Evolutionary conservation across 768 basidiomycete genomes (phyloP), one percentile per base, ranked within the genome.

Genomic region (Serendipita sp.): DNA sequence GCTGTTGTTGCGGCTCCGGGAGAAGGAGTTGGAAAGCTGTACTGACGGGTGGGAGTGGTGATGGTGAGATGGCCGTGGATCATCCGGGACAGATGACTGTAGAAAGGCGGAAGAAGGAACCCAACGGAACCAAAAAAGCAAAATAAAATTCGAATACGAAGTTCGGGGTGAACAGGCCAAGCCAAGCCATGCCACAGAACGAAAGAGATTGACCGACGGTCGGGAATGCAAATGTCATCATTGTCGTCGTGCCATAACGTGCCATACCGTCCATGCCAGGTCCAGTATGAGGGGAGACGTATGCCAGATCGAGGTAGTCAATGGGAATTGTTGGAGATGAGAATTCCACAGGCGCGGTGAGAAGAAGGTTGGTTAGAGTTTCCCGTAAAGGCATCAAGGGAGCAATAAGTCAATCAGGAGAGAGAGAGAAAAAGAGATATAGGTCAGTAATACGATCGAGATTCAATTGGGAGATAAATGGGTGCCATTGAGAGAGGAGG

Each of bases 241-340:
- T 23, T 23, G 23, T 23, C 23, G 23, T 23, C 23, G 23, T 23
- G 23, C 23, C 23, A 23, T 23, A 23, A 23, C 23, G 23, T 23
- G 23, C 23, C 23, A 23, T 23, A 23, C 23, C 23, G 23, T 23
- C 23, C 23, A 23, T 23, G 23, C 23, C 23, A 23, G 23, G 23
- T 23, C 23, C 23, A 23, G 77, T 70, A 73, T 75, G 15, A 67
- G 62, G 37, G 33, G 18, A 23, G 65, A 37, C 44, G 10, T 8
- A 10, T 18, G 66, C 66, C 31, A 52, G 15, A 34, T 43, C 58
- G 3, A 37, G 45, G n/a, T 62, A 60, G 55, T 71, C 67, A 4
- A 70, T 69, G 0, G 68, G 66, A 2, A 67, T 45, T 36, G 52
- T 50, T n/a, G 67, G 65, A 15, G n/a, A 27, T 45, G 67, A 33